A percentile compares a stretch with the other conserved stretches of the same genome.
Evolutionary conservation across 2,329 filamentous ascomycete species (phyloP).

Genomic region (Colletotrichum sp.): DNA sequence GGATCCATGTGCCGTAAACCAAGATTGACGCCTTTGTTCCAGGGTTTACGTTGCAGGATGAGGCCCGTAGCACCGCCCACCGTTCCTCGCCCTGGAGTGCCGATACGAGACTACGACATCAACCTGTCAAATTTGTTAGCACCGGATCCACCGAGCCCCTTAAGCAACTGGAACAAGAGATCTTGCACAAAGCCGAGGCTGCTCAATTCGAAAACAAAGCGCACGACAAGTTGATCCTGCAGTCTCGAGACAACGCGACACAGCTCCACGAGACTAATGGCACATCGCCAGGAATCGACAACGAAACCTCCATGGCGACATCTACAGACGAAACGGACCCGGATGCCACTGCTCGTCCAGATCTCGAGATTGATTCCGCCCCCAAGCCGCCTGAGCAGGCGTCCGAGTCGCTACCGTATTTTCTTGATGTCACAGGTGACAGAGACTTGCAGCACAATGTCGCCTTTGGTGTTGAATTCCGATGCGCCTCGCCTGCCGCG

Average conservation of each 20-base stretch:
- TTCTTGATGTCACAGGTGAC: slow-evolving; percentile 42
- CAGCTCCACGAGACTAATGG: neutral
- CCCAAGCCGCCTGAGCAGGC: neutral
- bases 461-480: neutral
- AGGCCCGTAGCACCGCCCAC: slow-evolving; percentile 26
- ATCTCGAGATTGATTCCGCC: neutral
- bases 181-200: slow-evolving; percentile 11
- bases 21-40: neutral
- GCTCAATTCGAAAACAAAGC: neutral
- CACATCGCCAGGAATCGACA: neutral
- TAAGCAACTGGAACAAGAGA: slow-evolving; percentile 39
- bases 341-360: neutral
- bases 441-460: slow-evolving; percentile 14
- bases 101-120: slow-evolving; percentile 48
- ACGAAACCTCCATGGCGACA: neutral
- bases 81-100: slow-evolving; percentile 44
- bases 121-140: slow-evolving; percentile 58
- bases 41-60: slow-evolving; percentile 25
- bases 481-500: slow-evolving; percentile 22
- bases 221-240: neutral
- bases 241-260: neutral
- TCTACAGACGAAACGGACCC: neutral
- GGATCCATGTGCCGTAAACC: neutral
- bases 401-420: slow-evolving; percentile 30
- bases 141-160: slow-evolving; percentile 57